Evolutionary conservation across 2,329 filamentous ascomycete species (phyloP).

Genomic region (Coniochaeta pulveracea): DNA sequence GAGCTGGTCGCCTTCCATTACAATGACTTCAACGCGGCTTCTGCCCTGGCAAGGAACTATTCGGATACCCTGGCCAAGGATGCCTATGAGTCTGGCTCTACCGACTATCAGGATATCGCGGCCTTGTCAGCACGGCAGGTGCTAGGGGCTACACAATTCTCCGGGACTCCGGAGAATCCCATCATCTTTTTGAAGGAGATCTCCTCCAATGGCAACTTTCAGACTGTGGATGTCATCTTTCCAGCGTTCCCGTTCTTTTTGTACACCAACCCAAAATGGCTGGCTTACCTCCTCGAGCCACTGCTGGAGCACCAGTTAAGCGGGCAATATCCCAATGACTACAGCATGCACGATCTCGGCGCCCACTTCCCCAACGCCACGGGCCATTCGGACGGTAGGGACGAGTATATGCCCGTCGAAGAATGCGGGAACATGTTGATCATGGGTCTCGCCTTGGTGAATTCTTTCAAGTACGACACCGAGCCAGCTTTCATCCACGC

Average conservation of each 20-base stretch:
- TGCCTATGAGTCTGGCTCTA: slow-evolving; percentile 61
- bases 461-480: slow-evolving; percentile 56
- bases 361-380: slow-evolving; percentile 66
- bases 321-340: slow-evolving; percentile 74
- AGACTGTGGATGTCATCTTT: slow-evolving; percentile 83
- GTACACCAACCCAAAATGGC: slow-evolving; percentile 73
- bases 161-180: slow-evolving; percentile 58
- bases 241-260: slow-evolving; percentile 78
- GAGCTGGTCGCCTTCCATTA: slow-evolving; percentile 68
- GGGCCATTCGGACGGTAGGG: slow-evolving; percentile 55
- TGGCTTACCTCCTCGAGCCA: slow-evolving; percentile 69
- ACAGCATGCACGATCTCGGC: slow-evolving; percentile 69
- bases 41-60: slow-evolving; percentile 57
- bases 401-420: slow-evolving; percentile 67
- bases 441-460: slow-evolving; percentile 67
- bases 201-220: slow-evolving; percentile 73
- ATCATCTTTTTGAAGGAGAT: slow-evolving; percentile 79
- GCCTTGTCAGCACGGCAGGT: slow-evolving; percentile 71
- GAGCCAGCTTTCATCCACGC: slow-evolving; percentile 42
- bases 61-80: slow-evolving; percentile 59
- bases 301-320: slow-evolving; percentile 72
- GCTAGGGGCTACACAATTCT: slow-evolving; percentile 66
- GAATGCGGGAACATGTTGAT: slow-evolving; percentile 69
- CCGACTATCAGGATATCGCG: slow-evolving; percentile 67
- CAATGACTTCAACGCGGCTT: slow-evolving; percentile 56